Base-by-base conservation (phyloP, 108 stramenopile species). In the Cyclotella cryptica region DNA sequence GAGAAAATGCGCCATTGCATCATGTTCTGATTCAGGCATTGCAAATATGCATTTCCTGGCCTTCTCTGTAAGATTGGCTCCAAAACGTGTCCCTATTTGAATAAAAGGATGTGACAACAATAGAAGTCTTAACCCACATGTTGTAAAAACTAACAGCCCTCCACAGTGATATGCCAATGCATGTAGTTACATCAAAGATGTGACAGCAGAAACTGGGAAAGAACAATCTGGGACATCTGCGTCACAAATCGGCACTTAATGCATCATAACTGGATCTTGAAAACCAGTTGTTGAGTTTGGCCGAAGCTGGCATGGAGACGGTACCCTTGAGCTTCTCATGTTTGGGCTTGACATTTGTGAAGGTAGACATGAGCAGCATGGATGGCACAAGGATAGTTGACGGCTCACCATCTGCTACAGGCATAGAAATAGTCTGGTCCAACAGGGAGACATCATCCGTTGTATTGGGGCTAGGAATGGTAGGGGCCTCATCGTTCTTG, bases 11-110 rank as follows among this genome's bases (percentile, higher is more conserved):
- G 89, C 89, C 65, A 95, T 66, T 40, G 67, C 83, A 74, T 95
- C 92, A 42, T 93, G 90, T 28, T 89, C 83, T 55, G 60, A 47
- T 24, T 71, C 42, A 0, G 88, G 84, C 11, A 87, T 69, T 11
- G 87, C 88, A 63, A 86, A 79, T 65, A 95, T 88, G 92, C 94
- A 95, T 58, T 84, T 85, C 71, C 82, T 83, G 41, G 94, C 94
- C 64, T 75, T 68, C 26, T 80, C 87, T 14, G 53, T 47, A 10
- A 89, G 80, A 30, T 89, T 89, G 13, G 91, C 90, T 12, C 88
- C 88, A 18, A 95, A 67, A 43, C 92, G 61, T 18, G 88, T 75
- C 5, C 94, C 91, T 46, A 95, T 90, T 44, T 92, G 88, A 27
- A 95, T 54, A 13, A 90, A 55, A 17, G 94, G 92, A 54, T 84